Evolutionary conservation across 768 basidiomycete genomes (phyloP), one percentile per base, ranked within the genome.

Genomic region (Leucocoprinus leucothites): DNA sequence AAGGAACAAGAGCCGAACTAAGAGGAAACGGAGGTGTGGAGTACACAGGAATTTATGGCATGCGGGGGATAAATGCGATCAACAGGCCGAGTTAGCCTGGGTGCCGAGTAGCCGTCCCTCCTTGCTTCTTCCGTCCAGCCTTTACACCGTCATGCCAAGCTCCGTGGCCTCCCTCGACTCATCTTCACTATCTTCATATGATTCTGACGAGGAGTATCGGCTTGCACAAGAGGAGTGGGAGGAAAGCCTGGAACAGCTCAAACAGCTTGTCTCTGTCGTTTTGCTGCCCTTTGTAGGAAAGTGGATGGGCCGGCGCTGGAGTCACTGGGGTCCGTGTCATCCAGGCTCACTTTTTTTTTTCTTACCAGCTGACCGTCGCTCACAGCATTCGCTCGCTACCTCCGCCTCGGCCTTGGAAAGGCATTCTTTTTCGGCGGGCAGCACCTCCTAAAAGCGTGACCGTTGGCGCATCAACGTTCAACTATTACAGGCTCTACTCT

Each of bases 181-280:
- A 41, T 79, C 78, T 18, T 81, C 81, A 8, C 67, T 74, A 50
- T 72, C 74, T 18, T 84, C 81, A 31, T 82, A 81, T 66, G 84
- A 85, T 67, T 77, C 78, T 1, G 82, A 84, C 59, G 88, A 89
- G 56, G 90, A 93, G 63, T 84, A 82, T 61, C 82, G 77, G 38
- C 74, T 87, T 45, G 89, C 90, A 2, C 89, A 94, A 69, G 80
- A 88, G 66, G 94, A 97, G 73, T 96, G 94, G 94, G 87, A 94
- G 63, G 94, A 97, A 69, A 91, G 88, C 64, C 64, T 96, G 48
- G 73, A 85, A 57, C 93, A 97, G 67, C 78, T 97, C 43, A 86
- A 89, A 65, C 82, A 92, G 66, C 81, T 96, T 18, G 70, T 91
- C 50, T 81, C 88, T 35, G 76, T 92, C 54, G 86, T 95, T 22